Evolutionary conservation across 2,329 filamentous ascomycete genomes (phyloP).

Genomic region (Neobulgaria alba): DNA sequence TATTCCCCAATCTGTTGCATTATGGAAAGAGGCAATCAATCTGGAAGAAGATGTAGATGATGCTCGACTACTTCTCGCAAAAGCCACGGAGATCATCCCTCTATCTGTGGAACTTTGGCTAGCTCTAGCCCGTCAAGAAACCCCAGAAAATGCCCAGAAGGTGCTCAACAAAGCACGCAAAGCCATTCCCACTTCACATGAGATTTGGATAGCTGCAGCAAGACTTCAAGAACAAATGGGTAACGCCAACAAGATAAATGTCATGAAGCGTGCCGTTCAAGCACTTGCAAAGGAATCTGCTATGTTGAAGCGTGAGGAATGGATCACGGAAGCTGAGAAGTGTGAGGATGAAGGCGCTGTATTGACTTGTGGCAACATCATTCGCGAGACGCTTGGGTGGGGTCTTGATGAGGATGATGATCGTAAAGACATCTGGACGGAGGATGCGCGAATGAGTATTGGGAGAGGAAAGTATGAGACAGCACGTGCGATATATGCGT

Average conservation of each 20-base stretch:
- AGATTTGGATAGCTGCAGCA: conserved; percentile 94
- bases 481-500: conserved; percentile 86
- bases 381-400: conserved; percentile 89
- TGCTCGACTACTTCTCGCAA: conserved; percentile 80
- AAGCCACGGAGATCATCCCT: conserved; percentile 92
- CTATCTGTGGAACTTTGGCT: conserved; percentile 93
- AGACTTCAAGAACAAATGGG: conserved; percentile 83
- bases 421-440: conserved; percentile 90
- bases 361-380: conserved; percentile 80
- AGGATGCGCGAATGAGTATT: conserved; percentile 80
- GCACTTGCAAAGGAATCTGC: conserved; percentile 83
- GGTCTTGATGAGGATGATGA: conserved; percentile 93
- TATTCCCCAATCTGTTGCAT: conserved; percentile 83
- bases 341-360: conserved; percentile 88
- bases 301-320: conserved; percentile 95
- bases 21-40: conserved; percentile 99
- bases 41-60: conserved; percentile 85
- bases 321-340: conserved; percentile 89
- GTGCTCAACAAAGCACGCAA: conserved; percentile 93
- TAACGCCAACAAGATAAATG: conserved; percentile 69
- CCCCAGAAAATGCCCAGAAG: conserved; percentile 83
- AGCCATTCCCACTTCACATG: conserved; percentile 83
- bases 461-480: conserved; percentile 79
- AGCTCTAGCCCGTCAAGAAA: conserved; percentile 81
- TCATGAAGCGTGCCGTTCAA: conserved; percentile 91